Evolutionary conservation across 192 early-diverging fungal species (phyloP).

Genomic region (Gaertneriomyces sp.): DNA sequence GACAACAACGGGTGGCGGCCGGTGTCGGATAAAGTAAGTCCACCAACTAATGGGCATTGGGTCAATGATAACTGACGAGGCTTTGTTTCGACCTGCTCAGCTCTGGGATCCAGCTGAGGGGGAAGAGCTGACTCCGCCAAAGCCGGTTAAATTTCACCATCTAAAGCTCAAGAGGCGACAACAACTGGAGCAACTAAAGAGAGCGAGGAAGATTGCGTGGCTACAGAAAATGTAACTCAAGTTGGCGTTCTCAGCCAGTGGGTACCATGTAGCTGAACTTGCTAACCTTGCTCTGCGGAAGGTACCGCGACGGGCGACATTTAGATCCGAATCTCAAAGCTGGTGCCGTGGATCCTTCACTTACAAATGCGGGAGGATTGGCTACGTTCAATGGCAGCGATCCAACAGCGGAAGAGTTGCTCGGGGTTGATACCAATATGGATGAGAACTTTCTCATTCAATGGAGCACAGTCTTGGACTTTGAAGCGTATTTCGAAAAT

Average conservation of each 20-base stretch:
- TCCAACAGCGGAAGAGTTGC: not conserved
- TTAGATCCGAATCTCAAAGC: no score
- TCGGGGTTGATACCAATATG: conserved; percentile 33
- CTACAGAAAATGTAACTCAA: conserved; percentile 46
- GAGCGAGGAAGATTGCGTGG: conserved; percentile 51
- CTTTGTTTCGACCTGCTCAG: not conserved
- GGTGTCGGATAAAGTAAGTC: conserved; percentile 45
- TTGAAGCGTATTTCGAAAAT: conserved; percentile 41
- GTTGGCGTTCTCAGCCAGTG: not conserved
- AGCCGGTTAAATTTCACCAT: conserved; percentile 44
- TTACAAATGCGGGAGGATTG: no score
- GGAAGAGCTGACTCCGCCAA: conserved; percentile 14
- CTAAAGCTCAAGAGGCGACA: conserved; percentile 41
- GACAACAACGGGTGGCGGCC: conserved; percentile 64
- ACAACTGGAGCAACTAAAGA: conserved; percentile 36
- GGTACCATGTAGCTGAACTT: no score
- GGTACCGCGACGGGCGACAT: no score
- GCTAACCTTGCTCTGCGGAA: no score
- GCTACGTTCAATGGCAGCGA: not conserved
- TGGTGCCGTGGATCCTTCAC: no score
- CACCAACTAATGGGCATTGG: not conserved
- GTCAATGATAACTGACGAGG: not conserved
- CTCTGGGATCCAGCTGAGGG: no score
- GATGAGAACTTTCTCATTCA: conserved; percentile 41
- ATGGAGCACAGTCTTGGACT: conserved; percentile 52